Evolutionary conservation across 306 rosid species (phyloP).

Genomic region (Lithocarpus polystachyus): DNA sequence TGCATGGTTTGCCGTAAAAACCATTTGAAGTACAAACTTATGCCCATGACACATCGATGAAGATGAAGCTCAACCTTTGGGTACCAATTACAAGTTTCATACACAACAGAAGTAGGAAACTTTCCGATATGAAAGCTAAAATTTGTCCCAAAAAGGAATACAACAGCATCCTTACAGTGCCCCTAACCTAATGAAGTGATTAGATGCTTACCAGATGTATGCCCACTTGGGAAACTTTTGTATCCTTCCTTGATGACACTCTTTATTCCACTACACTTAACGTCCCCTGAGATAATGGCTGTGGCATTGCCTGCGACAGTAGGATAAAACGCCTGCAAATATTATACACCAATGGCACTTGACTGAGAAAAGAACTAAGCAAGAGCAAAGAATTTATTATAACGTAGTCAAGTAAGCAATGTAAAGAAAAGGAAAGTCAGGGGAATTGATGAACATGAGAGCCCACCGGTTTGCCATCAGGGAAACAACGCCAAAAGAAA

Average conservation of each 20-base stretch:
- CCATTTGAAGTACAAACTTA: neutral
- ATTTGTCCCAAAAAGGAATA: conserved; percentile 1
- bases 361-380: conserved; percentile 14
- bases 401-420: neutral
- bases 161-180: neutral
- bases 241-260: conserved; percentile 82
- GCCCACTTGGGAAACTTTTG: conserved; percentile 98
- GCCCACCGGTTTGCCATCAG: conserved; percentile 80
- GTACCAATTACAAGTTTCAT: neutral
- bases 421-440: neutral
- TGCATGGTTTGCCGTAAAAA: neutral
- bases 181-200: conserved; percentile 8
- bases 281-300: conserved; percentile 37
- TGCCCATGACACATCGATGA: conserved; percentile 5
- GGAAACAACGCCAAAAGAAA: conserved; percentile 98
- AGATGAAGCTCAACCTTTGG: conserved; percentile 4
- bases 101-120: neutral
- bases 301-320: too few relatives aligned
- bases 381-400: conserved; percentile 15
- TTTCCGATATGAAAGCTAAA: conserved; percentile 2
- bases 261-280: conserved; percentile 62
- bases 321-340: conserved; percentile 61
- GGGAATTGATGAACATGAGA: conserved; percentile 4
- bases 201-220: conserved; percentile 76
- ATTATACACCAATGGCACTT: conserved; percentile 21